Evolutionary conservation across 2,329 filamentous ascomycete genomes (phyloP).

Genomic region (Ophiostoma piceae): DNA sequence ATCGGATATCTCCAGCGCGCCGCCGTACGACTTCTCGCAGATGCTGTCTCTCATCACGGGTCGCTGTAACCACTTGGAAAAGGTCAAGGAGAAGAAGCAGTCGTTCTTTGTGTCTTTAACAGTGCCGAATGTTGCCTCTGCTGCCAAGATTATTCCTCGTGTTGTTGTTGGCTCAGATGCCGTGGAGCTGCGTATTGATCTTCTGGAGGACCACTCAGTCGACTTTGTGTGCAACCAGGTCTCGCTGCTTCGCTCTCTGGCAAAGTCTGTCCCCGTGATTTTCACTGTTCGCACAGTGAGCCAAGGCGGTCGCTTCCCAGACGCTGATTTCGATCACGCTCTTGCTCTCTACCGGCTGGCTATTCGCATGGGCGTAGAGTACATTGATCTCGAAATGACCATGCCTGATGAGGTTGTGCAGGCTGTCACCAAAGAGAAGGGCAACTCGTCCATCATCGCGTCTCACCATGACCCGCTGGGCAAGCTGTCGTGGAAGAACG

Average conservation of each 20-base stretch:
- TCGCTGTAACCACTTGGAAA: conserved; percentile 49
- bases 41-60: conserved; percentile 69
- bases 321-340: conserved; percentile 65
- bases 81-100: conserved; percentile 59
- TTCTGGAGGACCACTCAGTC: conserved; percentile 68
- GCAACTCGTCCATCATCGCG: conserved; percentile 77
- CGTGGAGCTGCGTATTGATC: conserved; percentile 87
- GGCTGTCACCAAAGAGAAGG: conserved; percentile 60
- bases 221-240: conserved; percentile 81
- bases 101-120: conserved; percentile 95
- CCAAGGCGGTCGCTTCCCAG: conserved; percentile 85
- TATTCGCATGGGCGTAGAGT: conserved; percentile 80
- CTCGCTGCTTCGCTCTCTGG: conserved; percentile 66
- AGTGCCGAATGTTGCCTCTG: conserved; percentile 63
- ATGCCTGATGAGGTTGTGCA: conserved; percentile 72
- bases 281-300: conserved; percentile 83
- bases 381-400: conserved; percentile 87
- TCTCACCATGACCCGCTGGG: conserved; percentile 88
- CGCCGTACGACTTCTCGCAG: conserved; percentile 64
- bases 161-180: conserved; percentile 84
- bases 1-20: conserved; percentile 34
- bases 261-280: conserved; percentile 61
- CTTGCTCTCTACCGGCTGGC: conserved; percentile 71
- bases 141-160: conserved; percentile 59
- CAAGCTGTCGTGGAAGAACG: conserved; percentile 78